Evolutionary conservation across 768 basidiomycete genomes (phyloP), one percentile per base, ranked within the genome.

Genomic region (Polyporus arcularius): DNA sequence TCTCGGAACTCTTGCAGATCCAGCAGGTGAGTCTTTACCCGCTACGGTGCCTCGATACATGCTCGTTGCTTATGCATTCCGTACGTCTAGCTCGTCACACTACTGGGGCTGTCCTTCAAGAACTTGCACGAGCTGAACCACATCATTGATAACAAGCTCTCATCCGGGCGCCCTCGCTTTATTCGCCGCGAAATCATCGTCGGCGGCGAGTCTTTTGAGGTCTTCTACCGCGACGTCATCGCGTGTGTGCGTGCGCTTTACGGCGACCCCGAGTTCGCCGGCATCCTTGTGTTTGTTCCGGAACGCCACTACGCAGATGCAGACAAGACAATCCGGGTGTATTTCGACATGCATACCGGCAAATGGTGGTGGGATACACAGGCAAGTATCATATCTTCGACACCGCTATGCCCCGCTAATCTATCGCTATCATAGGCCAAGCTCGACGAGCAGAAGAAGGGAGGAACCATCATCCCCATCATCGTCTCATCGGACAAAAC

Each of bases 311-410:
- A 74, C 57, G 39, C 63, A 0, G 76, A 78, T 57, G 62, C 51
- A 0, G 68, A 72, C 7, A 28, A 69, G 9, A 71, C 49, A 0
- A 43, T 60, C 0, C 58, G 72, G 0, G 14, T 80, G 0, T 81
- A 74, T 57, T 64, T 68, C 58, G 79, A 83, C 46, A 76, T 82
- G 74, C 72, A 81, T 45, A 82, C 79, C 0, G 80, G 77, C 0
- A 72, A 75, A 46, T 84, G 82, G 82, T 83, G 81, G 82, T 82
- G 81, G 80, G 46, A 45, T 6, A 77, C 73, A 1, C 82, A 83
- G 72, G 82, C 81, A 59, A 30, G 73, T 6, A 32, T 32, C 16
- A 30, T 32, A 40, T 42, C 14, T 38, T 7, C 57, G 4, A 5
- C 16, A 35, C 50, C 21, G 38, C 28, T 5, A 14, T 11, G 12